These are phyloP conservation scores for Bruguiera parviflora DNA, from an alignment of 345 rosid species.

Conservation along the genomic window DNA sequence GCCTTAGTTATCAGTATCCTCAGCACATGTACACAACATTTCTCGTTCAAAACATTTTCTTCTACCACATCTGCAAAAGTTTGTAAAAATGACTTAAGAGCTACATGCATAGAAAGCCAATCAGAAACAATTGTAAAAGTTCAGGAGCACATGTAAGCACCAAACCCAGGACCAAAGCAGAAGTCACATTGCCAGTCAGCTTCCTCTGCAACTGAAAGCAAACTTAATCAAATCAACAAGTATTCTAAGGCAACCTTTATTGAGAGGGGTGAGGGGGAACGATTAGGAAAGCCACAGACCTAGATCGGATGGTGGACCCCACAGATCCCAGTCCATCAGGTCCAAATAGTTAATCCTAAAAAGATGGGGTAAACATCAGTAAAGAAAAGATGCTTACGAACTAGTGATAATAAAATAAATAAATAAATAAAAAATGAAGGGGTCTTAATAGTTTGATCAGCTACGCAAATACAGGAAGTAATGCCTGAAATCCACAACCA, in stretches of 20 bases:
- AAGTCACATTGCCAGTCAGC: constrained; percentile 39
- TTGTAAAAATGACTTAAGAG: constrained; percentile 6
- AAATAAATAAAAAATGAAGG: no score
- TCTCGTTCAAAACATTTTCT: constrained; percentile 55
- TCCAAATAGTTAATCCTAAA: constrained; percentile 15
- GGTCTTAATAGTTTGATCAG: no score
- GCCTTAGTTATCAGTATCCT: constrained; percentile 48
- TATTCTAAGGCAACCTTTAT: neutral
- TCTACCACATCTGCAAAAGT: constrained; percentile 49
- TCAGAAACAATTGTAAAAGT: constrained; percentile 1
- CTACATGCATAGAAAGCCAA: neutral
- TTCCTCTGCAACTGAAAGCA: constrained; percentile 34
- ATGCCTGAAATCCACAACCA: no score
- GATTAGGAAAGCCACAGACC: constrained; percentile 10
- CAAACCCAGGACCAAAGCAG: constrained; percentile 46
- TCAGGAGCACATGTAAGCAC: constrained; percentile 22
- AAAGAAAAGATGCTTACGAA: neutral
- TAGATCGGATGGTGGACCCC: constrained; percentile 50
- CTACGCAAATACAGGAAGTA: no score
- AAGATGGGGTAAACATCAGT: neutral
- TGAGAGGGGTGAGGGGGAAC: neutral
- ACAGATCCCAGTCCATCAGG: constrained; percentile 49
- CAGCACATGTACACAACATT: constrained; percentile 49
- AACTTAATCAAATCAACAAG: constrained; percentile 8
- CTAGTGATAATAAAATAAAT: no score